Evolutionary conservation across 495 filamentous ascomycete genomes (phyloP), one percentile per base, ranked within the genome.

Genomic region (Penicillium robsamsonii): DNA sequence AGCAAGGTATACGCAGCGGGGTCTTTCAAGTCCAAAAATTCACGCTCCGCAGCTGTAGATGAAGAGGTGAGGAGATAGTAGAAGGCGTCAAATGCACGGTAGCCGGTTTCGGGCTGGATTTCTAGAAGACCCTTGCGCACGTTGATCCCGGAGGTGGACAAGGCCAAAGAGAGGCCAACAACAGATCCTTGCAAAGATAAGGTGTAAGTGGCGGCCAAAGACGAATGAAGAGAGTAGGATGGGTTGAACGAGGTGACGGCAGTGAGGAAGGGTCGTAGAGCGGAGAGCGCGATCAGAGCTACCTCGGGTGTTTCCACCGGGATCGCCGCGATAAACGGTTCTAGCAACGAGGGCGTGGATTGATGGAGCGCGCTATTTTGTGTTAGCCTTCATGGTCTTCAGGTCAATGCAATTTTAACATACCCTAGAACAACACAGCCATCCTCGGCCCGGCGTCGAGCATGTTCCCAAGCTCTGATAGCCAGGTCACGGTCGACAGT

Each of bases 31-130:
- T 87, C 86, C n/a, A 98, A 77, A 53, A 91, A 96, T 66, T 97
- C 92, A 37, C 91, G 81, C 75, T 98, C 94, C 1, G 91, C 91
- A 1, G 87, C 88, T 2, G 92, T 95, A 0, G 94, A 95, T 13
- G 90, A 87, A 27, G 88, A 90, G 1, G 92, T 95, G 22, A 96
- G 79, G 3, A 98, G 84, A 61, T 97, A 97, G 74, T 98, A 98
- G 70, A 97, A 98, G 27, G 92, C 95, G 66, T 98, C 92, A 63
- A 97, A 98, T n/a, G 93, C 94, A 55, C 94, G 86, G 66, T 89
- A 91, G 20, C 95, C 94, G 7, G 84, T 55, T 66, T 96, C 85
- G 0, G 83, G 69, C 0, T 94, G 90, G 25, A 97, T 82, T 37
- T 91, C 84, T 27, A 97, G 79, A 22, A 98, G 78, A 22, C 94